phyloP scores from a whole-genome alignment of 2,329 filamentous ascomycete genomes.

The Cercospora nicotianae region DNA sequence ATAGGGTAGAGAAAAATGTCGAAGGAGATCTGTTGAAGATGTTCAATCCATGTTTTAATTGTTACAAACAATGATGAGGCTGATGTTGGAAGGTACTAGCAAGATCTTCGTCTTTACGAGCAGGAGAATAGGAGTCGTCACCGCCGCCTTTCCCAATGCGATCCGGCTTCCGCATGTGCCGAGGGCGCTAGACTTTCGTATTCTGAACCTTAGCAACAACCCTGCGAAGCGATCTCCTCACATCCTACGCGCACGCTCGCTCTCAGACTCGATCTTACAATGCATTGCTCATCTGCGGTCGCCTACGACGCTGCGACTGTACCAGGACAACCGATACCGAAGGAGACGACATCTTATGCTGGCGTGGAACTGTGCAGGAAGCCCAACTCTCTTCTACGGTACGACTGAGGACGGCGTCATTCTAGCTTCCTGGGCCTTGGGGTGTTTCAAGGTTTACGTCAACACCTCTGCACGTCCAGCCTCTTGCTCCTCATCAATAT shows the following conservation, averaged over 20 bases:
- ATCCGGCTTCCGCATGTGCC: not conserved
- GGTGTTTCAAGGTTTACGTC: not conserved
- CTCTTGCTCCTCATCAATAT: not conserved
- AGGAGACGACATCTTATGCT: not conserved
- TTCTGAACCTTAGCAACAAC: not conserved
- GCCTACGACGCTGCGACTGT: not conserved
- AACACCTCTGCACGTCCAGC: not conserved
- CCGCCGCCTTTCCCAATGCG: not conserved
- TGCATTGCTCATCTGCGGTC: not conserved
- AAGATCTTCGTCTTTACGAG: not conserved
- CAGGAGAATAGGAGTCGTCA: not conserved
- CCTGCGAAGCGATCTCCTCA: not conserved
- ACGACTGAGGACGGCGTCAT: not conserved
- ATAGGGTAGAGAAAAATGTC: not conserved
- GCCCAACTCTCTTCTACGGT: not conserved
- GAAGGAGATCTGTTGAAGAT: not conserved
- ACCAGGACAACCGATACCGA: not conserved
- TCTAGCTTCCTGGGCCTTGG: not conserved
- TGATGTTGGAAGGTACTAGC: not conserved
- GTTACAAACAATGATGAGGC: not conserved
- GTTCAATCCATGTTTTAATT: not conserved
- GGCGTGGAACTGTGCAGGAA: not conserved
- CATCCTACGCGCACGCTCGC: not conserved
- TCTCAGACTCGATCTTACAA: not conserved
- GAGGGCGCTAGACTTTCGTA: not conserved